Percentiles rank a stretch among this genome's conserved stretches.
Evolutionary conservation across 768 basidiomycete species (phyloP).

Genomic region (Boletus tomentosulus): DNA sequence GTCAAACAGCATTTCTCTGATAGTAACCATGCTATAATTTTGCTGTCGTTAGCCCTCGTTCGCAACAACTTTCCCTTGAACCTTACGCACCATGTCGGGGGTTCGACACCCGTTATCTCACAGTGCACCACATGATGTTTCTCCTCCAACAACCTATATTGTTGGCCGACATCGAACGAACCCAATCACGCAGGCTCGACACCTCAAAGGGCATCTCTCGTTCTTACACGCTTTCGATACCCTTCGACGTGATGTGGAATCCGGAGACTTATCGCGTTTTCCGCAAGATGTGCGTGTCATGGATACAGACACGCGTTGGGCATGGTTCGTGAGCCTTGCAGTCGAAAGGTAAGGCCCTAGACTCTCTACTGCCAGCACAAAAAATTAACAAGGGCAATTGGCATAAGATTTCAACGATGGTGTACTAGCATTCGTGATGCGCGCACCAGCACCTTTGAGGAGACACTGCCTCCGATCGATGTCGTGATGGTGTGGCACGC

Average conservation of each 20-base stretch:
- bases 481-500: slow-evolving; percentile 41
- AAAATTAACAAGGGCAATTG: neutral
- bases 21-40: neutral
- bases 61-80: neutral
- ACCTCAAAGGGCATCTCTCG: slow-evolving; percentile 30
- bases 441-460: neutral
- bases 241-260: slow-evolving; percentile 22
- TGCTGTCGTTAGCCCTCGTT: neutral
- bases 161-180: neutral
- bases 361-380: neutral
- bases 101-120: neutral
- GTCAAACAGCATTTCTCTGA: neutral
- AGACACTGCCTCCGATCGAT: slow-evolving; percentile 33
- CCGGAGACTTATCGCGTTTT: slow-evolving; percentile 5
- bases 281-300: slow-evolving; percentile 10
- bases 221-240: slow-evolving; percentile 27
- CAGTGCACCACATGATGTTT: neutral
- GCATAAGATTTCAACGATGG: slow-evolving; percentile 35
- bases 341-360: slow-evolving; percentile 31
- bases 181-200: neutral
- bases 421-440: slow-evolving; percentile 2
- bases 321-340: slow-evolving; percentile 36
- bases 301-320: slow-evolving; percentile 32
- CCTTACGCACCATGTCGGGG: neutral
- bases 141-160: neutral